Percentiles rank a stretch among this genome's conserved stretches.
phyloP scores from a whole-genome alignment of 208 protist genomes.

The Novymonas esmeraldas region DNA sequence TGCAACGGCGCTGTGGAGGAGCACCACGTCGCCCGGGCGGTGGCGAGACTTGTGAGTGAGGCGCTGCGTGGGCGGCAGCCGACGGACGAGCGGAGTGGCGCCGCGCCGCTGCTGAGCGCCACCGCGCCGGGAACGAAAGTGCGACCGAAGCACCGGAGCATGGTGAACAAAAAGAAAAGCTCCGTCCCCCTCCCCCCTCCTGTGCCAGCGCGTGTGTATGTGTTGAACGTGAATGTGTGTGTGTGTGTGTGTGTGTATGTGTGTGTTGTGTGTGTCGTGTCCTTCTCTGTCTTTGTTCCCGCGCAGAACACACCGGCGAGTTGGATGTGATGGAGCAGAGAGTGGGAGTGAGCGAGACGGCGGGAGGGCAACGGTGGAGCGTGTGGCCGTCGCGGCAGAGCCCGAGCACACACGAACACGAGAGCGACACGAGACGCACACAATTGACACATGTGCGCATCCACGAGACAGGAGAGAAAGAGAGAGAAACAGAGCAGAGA shows the following conservation, averaged over 20 bases:
- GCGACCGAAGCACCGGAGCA: not conserved
- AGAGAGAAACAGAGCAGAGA: not conserved
- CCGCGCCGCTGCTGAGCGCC: not conserved
- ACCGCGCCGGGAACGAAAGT: not conserved
- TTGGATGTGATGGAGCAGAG: not conserved
- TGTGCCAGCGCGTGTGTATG: no score
- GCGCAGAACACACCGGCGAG: no score
- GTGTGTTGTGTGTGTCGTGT: no score
- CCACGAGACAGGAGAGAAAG: not conserved
- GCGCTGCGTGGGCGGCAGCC: not conserved
- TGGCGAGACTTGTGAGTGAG: not conserved
- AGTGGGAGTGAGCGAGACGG: not conserved
- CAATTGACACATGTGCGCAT: no score
- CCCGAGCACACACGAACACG: no score
- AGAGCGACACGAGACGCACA: no score
- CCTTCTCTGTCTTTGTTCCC: no score
- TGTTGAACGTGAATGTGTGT: not conserved
- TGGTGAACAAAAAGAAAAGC: slow-evolving; percentile 4
- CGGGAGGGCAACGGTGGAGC: not conserved
- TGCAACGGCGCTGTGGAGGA: slow-evolving; percentile 19
- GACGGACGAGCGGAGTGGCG: not conserved
- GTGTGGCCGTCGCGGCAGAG: not conserved
- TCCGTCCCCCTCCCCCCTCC: no score
- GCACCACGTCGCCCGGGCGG: slow-evolving; percentile 4
- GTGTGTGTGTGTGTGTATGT: not conserved